Evolutionary conservation across 805 yeast genomes (phyloP).

Genomic region (Metschnikowia kofuensis): DNA sequence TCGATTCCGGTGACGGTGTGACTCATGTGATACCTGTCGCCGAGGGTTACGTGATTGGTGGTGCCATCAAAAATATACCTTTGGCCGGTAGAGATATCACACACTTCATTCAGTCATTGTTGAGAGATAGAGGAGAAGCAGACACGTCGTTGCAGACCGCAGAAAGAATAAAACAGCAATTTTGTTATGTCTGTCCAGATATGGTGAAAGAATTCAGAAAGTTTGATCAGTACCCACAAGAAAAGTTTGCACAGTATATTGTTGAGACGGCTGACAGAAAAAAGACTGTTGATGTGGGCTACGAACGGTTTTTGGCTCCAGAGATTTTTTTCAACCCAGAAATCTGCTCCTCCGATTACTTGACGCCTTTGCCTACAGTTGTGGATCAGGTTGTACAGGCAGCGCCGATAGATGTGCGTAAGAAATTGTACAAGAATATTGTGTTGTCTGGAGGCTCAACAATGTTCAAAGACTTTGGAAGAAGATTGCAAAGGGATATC

Average conservation of each 20-base stretch:
- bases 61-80: slow-evolving; percentile 95
- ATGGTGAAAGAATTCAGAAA: slow-evolving; percentile 94
- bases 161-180: slow-evolving; percentile 93
- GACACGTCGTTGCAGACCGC: slow-evolving; percentile 95
- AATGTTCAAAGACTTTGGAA: slow-evolving; percentile 97
- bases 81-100: slow-evolving; percentile 99
- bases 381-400: slow-evolving; percentile 95
- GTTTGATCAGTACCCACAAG: slow-evolving; percentile 86
- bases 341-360: slow-evolving; percentile 89
- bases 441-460: slow-evolving; percentile 98
- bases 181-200: slow-evolving; percentile 96
- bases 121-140: slow-evolving; percentile 95
- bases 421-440: slow-evolving; percentile 91
- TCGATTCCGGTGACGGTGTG: slow-evolving; percentile 98
- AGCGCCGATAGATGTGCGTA: slow-evolving; percentile 96
- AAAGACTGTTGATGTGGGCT: slow-evolving; percentile 84
- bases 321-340: slow-evolving; percentile 98
- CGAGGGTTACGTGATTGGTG: slow-evolving; percentile 97
- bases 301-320: slow-evolving; percentile 98
- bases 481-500: slow-evolving; percentile 94
- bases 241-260: slow-evolving; percentile 87
- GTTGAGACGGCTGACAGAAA: slow-evolving; percentile 76
- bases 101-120: slow-evolving; percentile 82
- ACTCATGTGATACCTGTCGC: slow-evolving; percentile 99
- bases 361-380: slow-evolving; percentile 93